Evolutionary conservation across 768 basidiomycete species (phyloP).

Genomic region (Suillus spraguei): DNA sequence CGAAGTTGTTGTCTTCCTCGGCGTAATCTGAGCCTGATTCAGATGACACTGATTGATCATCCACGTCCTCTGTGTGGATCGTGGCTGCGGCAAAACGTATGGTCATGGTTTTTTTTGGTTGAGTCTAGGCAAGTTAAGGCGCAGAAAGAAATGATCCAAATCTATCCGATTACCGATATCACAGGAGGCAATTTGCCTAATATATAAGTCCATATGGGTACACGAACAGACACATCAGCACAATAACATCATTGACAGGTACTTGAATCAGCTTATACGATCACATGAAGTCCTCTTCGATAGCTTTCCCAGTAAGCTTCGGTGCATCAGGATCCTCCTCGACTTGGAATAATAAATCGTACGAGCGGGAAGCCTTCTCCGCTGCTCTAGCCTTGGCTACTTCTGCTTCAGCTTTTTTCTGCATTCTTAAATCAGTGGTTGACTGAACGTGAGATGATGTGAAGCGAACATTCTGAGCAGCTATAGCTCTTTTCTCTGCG

Average conservation of each 20-base stretch:
- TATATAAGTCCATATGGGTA: conserved; percentile 5
- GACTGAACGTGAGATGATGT: not conserved
- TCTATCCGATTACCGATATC: conserved; percentile 9
- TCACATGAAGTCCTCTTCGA: conserved; percentile 92
- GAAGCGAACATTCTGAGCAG: conserved; percentile 62
- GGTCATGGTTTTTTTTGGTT: conserved; percentile 24
- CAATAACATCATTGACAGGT: conserved; percentile 7
- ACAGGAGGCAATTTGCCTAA: conserved; percentile 14
- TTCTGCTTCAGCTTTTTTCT: conserved; percentile 83
- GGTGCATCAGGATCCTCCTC: conserved; percentile 56
- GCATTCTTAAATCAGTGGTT: conserved; percentile 4
- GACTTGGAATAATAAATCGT: conserved; percentile 76
- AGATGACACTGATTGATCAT: conserved; percentile 20
- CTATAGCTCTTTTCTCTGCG: conserved; percentile 59
- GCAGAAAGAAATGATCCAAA: conserved; percentile 2
- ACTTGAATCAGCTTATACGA: not conserved
- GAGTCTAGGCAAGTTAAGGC: not conserved
- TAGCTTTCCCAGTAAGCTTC: conserved; percentile 65
- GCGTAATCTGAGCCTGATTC: conserved; percentile 25
- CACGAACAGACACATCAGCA: not conserved
- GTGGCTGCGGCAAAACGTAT: conserved; percentile 28
- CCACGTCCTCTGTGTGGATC: conserved; percentile 15
- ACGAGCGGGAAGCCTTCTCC: conserved; percentile 86
- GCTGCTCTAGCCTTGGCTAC: conserved; percentile 77
- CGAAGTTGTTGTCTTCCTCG: conserved; percentile 66